These are phyloP conservation scores for Neoscytalidium dimidiatum DNA, from an alignment of 2,329 filamentous ascomycete species.

Conservation along the genomic window DNA sequence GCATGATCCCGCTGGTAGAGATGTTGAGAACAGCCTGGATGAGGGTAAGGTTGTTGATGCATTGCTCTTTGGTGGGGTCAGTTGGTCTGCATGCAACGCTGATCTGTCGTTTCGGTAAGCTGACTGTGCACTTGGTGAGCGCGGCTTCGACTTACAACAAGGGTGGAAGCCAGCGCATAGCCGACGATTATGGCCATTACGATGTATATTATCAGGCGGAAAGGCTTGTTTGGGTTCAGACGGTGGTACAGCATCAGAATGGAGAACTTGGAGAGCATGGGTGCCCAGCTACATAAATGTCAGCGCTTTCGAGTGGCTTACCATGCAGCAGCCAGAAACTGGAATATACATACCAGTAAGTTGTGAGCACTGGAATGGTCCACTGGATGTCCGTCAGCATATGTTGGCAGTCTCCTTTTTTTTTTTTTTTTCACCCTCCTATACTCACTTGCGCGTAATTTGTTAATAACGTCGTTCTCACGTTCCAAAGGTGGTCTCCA, in stretches of 20 bases:
- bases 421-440: too few relatives aligned
- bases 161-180: background rate
- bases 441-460: background rate
- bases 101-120: background rate
- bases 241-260: background rate
- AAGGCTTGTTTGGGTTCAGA: background rate
- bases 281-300: background rate
- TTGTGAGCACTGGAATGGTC: background rate
- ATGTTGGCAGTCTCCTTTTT: too few relatives aligned
- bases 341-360: background rate
- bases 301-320: background rate
- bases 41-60: background rate
- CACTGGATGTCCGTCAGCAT: background rate
- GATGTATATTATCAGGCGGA: background rate
- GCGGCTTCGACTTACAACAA: background rate
- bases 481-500: slow-evolving; percentile 3
- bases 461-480: background rate
- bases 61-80: background rate
- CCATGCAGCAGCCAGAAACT: background rate
- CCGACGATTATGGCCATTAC: background rate
- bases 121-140: background rate
- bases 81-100: background rate
- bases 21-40: background rate
- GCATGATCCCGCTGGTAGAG: background rate
- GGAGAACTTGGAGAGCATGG: slow-evolving; percentile 3